Evolutionary conservation across 2,329 filamentous ascomycete genomes (phyloP).

Genomic region (Juglanconis juglandina): DNA sequence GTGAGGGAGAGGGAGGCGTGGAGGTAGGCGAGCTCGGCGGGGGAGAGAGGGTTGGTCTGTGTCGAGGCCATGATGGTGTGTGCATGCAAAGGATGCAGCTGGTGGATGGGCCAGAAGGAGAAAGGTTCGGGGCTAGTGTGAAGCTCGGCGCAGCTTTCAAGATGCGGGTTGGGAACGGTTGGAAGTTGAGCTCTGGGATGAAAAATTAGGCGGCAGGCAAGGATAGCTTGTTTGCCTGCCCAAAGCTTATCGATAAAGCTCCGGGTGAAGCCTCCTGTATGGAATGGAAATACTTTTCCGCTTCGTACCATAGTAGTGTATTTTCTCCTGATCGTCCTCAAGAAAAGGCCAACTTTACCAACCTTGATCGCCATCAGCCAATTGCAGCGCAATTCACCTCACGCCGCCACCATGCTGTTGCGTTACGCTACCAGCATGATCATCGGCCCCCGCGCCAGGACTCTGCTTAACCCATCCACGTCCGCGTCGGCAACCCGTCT

Average conservation of each 20-base stretch:
- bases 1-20: slow-evolving; percentile 77
- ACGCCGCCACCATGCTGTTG: neutral
- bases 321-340: too few species aligned
- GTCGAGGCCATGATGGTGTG: slow-evolving; percentile 54
- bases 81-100: too few species aligned
- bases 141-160: neutral
- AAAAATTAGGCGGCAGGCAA: slow-evolving; percentile 15
- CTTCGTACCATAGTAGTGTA: too few species aligned
- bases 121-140: neutral
- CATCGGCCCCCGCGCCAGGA: neutral
- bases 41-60: slow-evolving; percentile 76
- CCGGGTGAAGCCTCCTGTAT: too few species aligned
- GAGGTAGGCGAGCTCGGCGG: slow-evolving; percentile 93
- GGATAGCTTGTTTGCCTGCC: neutral
- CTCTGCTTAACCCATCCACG: neutral
- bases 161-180: neutral
- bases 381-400: neutral
- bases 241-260: neutral
- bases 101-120: neutral
- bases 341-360: too few species aligned
- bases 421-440: neutral
- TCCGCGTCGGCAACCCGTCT: neutral
- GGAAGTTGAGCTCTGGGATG: neutral
- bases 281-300: too few species aligned
- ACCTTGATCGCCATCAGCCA: too few species aligned